Percentiles rank a stretch among this genome's conserved stretches.
phyloP scores from a whole-genome alignment of 2,329 filamentous ascomycete genomes.

The Rhynchosporium secalis region DNA sequence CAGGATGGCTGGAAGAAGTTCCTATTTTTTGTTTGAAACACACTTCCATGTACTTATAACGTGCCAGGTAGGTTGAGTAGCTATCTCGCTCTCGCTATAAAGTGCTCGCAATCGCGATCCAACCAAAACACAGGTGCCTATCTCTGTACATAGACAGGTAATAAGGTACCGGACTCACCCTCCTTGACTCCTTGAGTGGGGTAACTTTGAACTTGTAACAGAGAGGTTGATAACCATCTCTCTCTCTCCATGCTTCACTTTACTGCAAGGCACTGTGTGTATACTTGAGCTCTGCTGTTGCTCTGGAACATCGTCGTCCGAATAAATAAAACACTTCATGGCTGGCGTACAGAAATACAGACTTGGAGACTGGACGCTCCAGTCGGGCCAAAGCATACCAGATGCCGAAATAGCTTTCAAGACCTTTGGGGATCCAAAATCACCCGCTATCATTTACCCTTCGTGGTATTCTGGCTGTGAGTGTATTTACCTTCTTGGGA shows the following conservation, averaged over 20 bases:
- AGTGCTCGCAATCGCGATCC: background rate
- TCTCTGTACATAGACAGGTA: no score
- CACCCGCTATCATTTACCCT: conserved; percentile 72
- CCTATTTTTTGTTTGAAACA: no score
- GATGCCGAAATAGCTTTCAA: conserved; percentile 74
- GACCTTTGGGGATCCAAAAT: conserved; percentile 64
- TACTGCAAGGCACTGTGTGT: background rate
- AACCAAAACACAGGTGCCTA: background rate
- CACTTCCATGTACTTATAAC: no score
- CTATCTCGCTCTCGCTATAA: background rate
- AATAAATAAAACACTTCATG: conserved; percentile 15
- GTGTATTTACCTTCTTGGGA: conserved; percentile 27
- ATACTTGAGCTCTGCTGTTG: background rate
- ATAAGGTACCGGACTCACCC: no score
- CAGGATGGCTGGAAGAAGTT: no score
- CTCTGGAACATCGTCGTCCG: background rate
- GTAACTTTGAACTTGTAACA: conserved; percentile 1
- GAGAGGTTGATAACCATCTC: background rate
- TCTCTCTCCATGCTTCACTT: background rate
- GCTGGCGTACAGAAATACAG: conserved; percentile 48
- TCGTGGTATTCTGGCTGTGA: conserved; percentile 70
- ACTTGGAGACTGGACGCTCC: conserved; percentile 66
- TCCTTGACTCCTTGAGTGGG: background rate
- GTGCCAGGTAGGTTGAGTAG: background rate
- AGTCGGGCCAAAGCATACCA: conserved; percentile 61